Conservation (phyloP, 2,329 filamentous ascomycete genomes). For the Aspergillus fructus region DNA sequence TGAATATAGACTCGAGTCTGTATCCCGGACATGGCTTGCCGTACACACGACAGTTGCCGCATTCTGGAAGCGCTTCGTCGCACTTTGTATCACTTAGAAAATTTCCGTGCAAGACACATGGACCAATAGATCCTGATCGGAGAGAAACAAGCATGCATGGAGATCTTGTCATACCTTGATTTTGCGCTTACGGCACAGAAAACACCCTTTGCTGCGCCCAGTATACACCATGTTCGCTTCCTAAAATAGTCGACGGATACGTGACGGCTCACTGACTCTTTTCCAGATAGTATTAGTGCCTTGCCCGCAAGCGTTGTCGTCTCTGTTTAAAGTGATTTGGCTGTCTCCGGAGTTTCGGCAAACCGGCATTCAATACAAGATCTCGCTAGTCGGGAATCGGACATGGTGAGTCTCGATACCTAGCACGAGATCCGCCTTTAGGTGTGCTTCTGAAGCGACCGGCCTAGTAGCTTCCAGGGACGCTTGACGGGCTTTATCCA, state of each 20-base stretch:
- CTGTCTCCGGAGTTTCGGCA: background rate
- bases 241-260: background rate
- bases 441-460: background rate
- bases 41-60: constrained; percentile 37
- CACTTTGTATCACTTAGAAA: constrained; percentile 27
- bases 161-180: constrained; percentile 35
- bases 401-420: constrained; percentile 11
- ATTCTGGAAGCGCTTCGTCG: constrained; percentile 37
- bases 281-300: background rate
- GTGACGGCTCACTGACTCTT: background rate
- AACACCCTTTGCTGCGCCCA: constrained; percentile 40
- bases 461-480: background rate
- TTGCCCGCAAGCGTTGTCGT: background rate
- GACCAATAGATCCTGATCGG: background rate
- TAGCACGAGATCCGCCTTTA: background rate
- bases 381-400: constrained; percentile 12
- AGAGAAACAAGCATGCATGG: background rate
- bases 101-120: background rate
- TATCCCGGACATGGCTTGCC: constrained; percentile 39
- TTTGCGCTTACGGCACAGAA: constrained; percentile 41
- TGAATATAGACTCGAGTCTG: constrained; percentile 34
- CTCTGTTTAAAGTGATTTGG: background rate
- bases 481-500: background rate
- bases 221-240: constrained; percentile 39
- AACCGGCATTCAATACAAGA: constrained; percentile 1